Evolutionary conservation across 805 yeast genomes (phyloP), one percentile per base, ranked within the genome.

Genomic region (Yarrowia sp.): DNA sequence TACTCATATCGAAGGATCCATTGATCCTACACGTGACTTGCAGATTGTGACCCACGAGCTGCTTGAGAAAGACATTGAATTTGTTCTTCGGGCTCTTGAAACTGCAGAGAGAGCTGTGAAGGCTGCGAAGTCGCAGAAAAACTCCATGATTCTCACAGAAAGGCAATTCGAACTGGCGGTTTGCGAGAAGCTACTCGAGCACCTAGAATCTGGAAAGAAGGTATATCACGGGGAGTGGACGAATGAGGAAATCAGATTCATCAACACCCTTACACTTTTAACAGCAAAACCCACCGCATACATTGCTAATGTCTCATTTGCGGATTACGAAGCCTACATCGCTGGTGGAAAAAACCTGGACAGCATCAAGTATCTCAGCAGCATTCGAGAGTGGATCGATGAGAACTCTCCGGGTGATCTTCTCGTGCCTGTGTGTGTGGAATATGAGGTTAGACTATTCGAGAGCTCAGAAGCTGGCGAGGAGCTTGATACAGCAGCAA

Each of bases 241-340:
- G 16, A 80, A 82, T 40, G 84, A 84, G 36, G 95, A 92, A 73
- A 85, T 88, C 52, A 86, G 84, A 38, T 81, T 88, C 61, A 84
- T 91, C 68, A 91, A 90, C 78, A 82, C 85, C 45, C 85, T 90
- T 81, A 88, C 87, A 73, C 85, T 92, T 64, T 79, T 92, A 63
- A 92, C 97, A 0, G 92, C 97, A 3, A 92, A 92, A 76, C 97
- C 97, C n/a, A 87, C 93, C 1, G 85, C 92, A 15, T 88, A 88
- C 71, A 77, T 92, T 59, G 82, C 91, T 70, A 92, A 92, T 74
- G 87, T 91, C 19, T 87, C 87, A 65, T 88, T 87, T 72, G 83
- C 82, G 58, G 97, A 92, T 75, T 92, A 84, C 76, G 70, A 58
- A 12, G 77, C 85, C 14, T 70, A 72, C 50, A 72, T 73, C 74